Evolutionary conservation across 768 basidiomycete species (phyloP), one percentile per base, ranked within the genome.

Genomic region (Lanmaoa pseudosensibilis): DNA sequence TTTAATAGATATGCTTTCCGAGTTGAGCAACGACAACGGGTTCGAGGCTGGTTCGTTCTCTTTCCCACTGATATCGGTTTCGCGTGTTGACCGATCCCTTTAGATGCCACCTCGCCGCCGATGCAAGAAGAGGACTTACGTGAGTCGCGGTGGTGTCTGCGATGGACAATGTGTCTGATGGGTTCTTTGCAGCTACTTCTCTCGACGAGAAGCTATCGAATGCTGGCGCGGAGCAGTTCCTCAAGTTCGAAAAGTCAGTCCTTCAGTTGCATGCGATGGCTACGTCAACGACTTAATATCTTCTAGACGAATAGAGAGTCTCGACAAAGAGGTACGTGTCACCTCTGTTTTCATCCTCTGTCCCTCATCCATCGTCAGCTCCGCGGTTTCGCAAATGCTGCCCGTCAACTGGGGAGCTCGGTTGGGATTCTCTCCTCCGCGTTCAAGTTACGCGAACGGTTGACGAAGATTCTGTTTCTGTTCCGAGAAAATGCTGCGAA

Each of bases 401-500:
- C 81, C 19, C 79, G 82, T 18, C 82, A 82, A 52, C 68, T 83
- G 1, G 81, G 83, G 4, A 80, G 80, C 52, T 83, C 81, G 0
- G 80, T 83, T 36, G 82, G 82, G 8, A 80, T 83, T 38, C 70
- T 83, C 13, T 83, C 80, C 10, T 83, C 83, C 11, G 78, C 81
- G 1, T 81, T 77, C 64, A 75, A 77, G 54, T 68, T 83, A 23
- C 77, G 82, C 5, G 75, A 82, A 50, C 79, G 82, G 11, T 72
- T 83, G 30, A 74, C 78, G 5, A 80, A 80, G 55, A 75, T 83
- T 11, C 64, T 80, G 30, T 79, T 75, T 56, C 69, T 83, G 27
- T 82, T 83, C 62, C 77, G 79, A 40, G 79, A 81, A 59, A 83
- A 83, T 54, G 81, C 82, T n/a, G 80, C 83, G 23, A 78, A 77